Percentiles rank a stretch among this genome's conserved stretches.
phyloP scores from a whole-genome alignment of 2,329 filamentous ascomycete genomes.

The Penicillium griseofulvum region DNA sequence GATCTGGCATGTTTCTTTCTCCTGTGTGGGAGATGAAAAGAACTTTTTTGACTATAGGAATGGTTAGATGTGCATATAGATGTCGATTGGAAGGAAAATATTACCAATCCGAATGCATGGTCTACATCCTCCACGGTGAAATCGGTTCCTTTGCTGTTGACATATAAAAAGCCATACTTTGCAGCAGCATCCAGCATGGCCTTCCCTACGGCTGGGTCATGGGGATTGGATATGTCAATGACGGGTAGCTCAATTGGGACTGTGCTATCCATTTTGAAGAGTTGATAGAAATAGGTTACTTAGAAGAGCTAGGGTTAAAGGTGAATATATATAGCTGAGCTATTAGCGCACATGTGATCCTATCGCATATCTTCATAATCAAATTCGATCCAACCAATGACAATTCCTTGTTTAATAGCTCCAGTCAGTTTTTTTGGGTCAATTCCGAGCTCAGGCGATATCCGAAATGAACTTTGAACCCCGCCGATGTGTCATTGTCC shows the following conservation, averaged over 20 bases:
- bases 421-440: neutral
- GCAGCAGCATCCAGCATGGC: slow-evolving; percentile 74
- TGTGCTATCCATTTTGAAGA: slow-evolving; percentile 22
- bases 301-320: neutral
- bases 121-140: slow-evolving; percentile 67
- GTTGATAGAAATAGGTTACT: neutral
- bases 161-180: slow-evolving; percentile 84
- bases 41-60: slow-evolving; percentile 63
- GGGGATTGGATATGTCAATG: slow-evolving; percentile 70
- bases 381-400: slow-evolving; percentile 1
- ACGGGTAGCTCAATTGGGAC: slow-evolving; percentile 63
- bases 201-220: slow-evolving; percentile 60
- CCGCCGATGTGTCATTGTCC: neutral
- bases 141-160: slow-evolving; percentile 69
- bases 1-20: slow-evolving; percentile 74
- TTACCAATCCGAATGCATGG: slow-evolving; percentile 70
- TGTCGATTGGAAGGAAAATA: slow-evolving; percentile 9
- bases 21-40: slow-evolving; percentile 66
- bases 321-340: neutral
- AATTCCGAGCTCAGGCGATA: slow-evolving; percentile 15
- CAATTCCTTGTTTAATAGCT: neutral
- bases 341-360: neutral
- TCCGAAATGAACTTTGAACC: slow-evolving; percentile 7
- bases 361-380: slow-evolving; percentile 14
- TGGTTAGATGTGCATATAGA: slow-evolving; percentile 3